Evolutionary conservation across 2,329 filamentous ascomycete species (phyloP), one percentile per base, ranked within the genome.

Genomic region (Hysterium pulicare): DNA sequence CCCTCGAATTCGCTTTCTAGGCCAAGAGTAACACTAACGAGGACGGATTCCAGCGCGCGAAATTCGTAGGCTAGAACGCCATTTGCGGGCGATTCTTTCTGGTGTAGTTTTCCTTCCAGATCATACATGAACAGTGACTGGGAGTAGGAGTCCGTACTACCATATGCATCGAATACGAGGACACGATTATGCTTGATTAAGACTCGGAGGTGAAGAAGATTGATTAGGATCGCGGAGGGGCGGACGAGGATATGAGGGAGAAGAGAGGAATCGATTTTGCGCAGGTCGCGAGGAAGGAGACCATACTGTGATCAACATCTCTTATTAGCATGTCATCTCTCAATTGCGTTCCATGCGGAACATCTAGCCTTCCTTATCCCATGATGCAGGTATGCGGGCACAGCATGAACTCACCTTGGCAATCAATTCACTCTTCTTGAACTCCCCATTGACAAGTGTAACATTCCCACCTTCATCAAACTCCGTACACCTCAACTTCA

Each of bases 101-200:
- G 89, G 49, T 88, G 84, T 33, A 98, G 74, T 63, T 95, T 95
- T 10, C 88, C 88, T 66, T 97, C 90, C 16, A 98, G 73, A 61
- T 97, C 93, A 69, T 97, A 96, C 82, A 98, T 95, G 71, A 98
- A 98, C 11, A 93, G 82, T 3, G 90, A 95, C 66, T 97, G 93
- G 23, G 91, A 90, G 59, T 96, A 95, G 0, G 90, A 94, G 54
- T 94, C 89, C 46, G 89, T 90, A 31, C 89, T 93, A 22, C 93
- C 93, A 68, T 95, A 97, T 11, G 93, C 88, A 59, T 97, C 93
- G 64, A 98, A 97, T 4, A 98, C 84, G 19, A 98, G 80, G 5
- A 98, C 90, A 19, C 90, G 86, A 61, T 98, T 88, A 50, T 90
- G 82, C 71, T 96, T 96, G 65, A 98, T 95, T 19, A 98, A 78